Base-by-base conservation (phyloP, 495 filamentous ascomycete species). In the Penicillium cosmopolitanum region DNA sequence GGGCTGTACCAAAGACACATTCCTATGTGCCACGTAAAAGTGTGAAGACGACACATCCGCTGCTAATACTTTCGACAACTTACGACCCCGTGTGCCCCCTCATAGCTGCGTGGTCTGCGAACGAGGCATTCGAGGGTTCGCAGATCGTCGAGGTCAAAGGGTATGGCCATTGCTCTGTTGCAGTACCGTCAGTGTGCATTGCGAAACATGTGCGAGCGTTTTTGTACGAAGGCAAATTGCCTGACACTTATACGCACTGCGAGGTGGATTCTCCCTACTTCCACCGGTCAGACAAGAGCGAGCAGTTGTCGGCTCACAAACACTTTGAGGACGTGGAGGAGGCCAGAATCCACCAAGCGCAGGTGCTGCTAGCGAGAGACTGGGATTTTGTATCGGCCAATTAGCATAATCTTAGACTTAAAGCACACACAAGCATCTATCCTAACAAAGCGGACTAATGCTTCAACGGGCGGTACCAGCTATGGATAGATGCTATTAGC, bases 21-120 rank as follows among this genome's bases (percentile, higher is more conserved):
- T 44, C 31, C 9, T 82, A 72, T 56, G 60, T 70, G 1, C 77
- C 78, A 8, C 53, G 55, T 7, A 55, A 35, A 51, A 56, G 47
- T 0, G 69, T 78, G 33, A 48, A 72, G 52, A 79, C 77, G 0
- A 69, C 67, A 9, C 68, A 74, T 50, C 78, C 77, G 28, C 54
- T 80, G 18, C 62, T 80, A 23, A 66, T 79, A 15, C 57, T 81
- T 3, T 72, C 75, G 34, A 78, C 76, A 4, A 75, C 75, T 1
- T 77, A 74, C 40, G 79, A 80, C 58, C 75, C 78, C 5, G 68
- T 82, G 0, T 77, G 72, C 33, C 76, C 77, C 8, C 60, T 79
- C n/a, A 44, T 74, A 0, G 74, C 76, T 6, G 78, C 78, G 1
- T 58, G 64, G 3, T 67, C 69, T 16, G 78, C 77, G 0, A 67